Base-by-base conservation (phyloP, 2,329 filamentous ascomycete genomes). In the Aureobasidium sp. region DNA sequence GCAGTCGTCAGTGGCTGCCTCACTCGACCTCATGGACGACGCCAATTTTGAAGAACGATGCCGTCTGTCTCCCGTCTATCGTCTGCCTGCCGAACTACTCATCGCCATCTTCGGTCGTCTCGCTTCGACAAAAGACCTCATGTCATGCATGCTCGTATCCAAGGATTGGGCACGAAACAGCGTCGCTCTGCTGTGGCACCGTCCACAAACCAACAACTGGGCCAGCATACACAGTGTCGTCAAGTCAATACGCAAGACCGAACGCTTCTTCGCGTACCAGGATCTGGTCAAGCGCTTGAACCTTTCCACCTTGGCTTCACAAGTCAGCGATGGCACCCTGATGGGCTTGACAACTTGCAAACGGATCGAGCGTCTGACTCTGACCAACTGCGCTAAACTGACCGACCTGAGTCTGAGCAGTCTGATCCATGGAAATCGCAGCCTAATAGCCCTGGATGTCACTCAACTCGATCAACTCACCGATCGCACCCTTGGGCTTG, bases 211-310 rank as follows among this genome's bases (percentile, higher is more conserved):
- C 77, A 91, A 88, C 70, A 90, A 86, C 68, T 97, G 91, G 89
- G 76, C 81, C 13, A 91, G 91, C 71, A 85, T 97, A 69, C 80
- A 86, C 69, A 87, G 80, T 67, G 94, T 99, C 67, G 92, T 91
- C 71, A 81, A 83, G 63, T 92, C 93, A 1, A 84, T 97, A 39
- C 82, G 84, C 50, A 81, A 86, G 32, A 78, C 83, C 37, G 78
- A 86, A n/a, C 88, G 90, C 67, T 93, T 89, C 75, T 99, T 97
- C 74, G 83, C 86, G 67, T 99, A 99, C 74, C 84, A 87, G 67
- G 88, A 93, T 66, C 89, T 97, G 68, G 89, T 99, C 76, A 93
- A 92, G 78, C 85, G 94, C 56, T 81, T 99, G 32, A 99, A 99
- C 70, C 79, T 99, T 55, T 92, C 93, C 2, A 85, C 87, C 15